These are phyloP conservation scores for Nephelium lappaceum DNA, from an alignment of 345 rosid genomes.

Conservation along the genomic window DNA sequence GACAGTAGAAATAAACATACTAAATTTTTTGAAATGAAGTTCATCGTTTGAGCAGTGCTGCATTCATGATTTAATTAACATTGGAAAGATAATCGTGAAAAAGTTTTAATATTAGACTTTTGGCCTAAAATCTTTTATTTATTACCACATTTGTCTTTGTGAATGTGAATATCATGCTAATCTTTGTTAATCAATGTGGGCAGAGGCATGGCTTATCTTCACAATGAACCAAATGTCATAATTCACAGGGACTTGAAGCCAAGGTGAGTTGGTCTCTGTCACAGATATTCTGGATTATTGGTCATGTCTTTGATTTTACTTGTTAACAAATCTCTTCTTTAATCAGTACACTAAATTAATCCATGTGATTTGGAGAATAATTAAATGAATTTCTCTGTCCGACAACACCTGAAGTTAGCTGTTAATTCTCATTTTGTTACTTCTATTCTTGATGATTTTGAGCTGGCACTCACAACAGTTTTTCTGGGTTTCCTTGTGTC, in stretches of 20 bases:
- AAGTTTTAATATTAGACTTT: background rate
- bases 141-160: background rate
- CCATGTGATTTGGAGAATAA: background rate
- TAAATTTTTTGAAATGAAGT: background rate
- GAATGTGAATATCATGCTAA: slow-evolving; percentile 24
- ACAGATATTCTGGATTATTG: slow-evolving; percentile 7
- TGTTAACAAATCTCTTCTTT: background rate
- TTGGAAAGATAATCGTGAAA: background rate
- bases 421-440: background rate
- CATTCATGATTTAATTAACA: background rate
- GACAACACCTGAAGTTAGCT: background rate
- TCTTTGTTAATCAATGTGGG: slow-evolving; percentile 19
- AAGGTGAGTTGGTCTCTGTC: slow-evolving; percentile 50
- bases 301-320: background rate
- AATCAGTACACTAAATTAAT: background rate
- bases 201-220: slow-evolving; percentile 99
- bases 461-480: background rate
- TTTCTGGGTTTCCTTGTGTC: background rate
- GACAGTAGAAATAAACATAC: background rate
- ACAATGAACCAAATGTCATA: slow-evolving; percentile 96
- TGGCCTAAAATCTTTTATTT: slow-evolving; percentile 12
- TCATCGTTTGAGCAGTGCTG: background rate
- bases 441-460: slow-evolving; percentile 1
- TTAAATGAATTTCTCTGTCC: slow-evolving; percentile 7
- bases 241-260: slow-evolving; percentile 95